Evolutionary conservation across 1,284 basidiomycete genomes (phyloP).

Genomic region (Cutaneotrichosporon sp.): DNA sequence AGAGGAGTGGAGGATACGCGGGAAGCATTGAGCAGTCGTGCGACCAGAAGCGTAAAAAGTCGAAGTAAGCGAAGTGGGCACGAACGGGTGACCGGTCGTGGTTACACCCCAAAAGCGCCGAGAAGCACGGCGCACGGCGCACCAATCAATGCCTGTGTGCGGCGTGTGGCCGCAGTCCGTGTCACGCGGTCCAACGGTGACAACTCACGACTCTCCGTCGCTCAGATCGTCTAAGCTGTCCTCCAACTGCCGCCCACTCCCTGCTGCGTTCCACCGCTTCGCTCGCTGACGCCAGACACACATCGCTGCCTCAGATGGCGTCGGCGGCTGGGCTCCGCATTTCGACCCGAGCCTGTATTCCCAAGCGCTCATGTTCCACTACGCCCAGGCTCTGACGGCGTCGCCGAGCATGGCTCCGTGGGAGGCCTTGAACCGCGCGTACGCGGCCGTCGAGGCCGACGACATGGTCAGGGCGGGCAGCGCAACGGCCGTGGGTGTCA

Average conservation of each 20-base stretch:
- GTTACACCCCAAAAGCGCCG: too few relatives aligned
- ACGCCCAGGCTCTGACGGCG: constrained; percentile 30
- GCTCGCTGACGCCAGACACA: constrained; percentile 31
- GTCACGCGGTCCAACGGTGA: too few relatives aligned
- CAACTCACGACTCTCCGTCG: too few relatives aligned
- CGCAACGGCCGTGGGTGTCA: constrained; percentile 50
- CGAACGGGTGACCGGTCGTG: too few relatives aligned
- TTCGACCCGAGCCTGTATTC: constrained; percentile 55
- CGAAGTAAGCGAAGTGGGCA: too few relatives aligned
- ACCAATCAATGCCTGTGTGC: too few relatives aligned
- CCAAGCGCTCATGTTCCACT: constrained; percentile 52
- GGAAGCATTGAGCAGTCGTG: background rate
- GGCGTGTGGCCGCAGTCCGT: too few relatives aligned
- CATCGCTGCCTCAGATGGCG: constrained; percentile 54
- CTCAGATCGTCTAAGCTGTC: too few relatives aligned
- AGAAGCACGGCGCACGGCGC: too few relatives aligned
- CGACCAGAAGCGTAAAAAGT: too few relatives aligned
- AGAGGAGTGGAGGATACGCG: background rate
- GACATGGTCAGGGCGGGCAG: constrained; percentile 49
- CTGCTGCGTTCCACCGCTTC: too few relatives aligned
- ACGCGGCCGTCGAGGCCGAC: constrained; percentile 49
- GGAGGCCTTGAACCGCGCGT: constrained; percentile 49
- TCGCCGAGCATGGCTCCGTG: constrained; percentile 31
- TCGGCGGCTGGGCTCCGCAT: constrained; percentile 55
- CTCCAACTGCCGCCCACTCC: too few relatives aligned